phyloP scores from a whole-genome alignment of 805 yeast species.

The Cephaloascus albidus region DNA sequence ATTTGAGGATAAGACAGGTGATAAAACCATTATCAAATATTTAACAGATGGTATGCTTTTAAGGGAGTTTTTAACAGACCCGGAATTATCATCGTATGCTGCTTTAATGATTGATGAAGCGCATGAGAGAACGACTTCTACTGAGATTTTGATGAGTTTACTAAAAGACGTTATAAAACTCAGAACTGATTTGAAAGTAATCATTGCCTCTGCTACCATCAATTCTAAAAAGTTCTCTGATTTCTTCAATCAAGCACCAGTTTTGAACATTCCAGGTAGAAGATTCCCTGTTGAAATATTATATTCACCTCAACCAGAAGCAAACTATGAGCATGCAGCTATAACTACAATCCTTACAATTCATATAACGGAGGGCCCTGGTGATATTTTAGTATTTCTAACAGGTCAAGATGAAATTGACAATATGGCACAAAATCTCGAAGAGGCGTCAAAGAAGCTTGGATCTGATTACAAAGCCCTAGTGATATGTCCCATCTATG shows the following conservation, averaged over 20 bases:
- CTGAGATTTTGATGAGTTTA: slow-evolving; percentile 74
- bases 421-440: slow-evolving; percentile 58
- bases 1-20: slow-evolving; percentile 71
- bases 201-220: slow-evolving; percentile 91
- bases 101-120: slow-evolving; percentile 95
- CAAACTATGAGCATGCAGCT: slow-evolving; percentile 86
- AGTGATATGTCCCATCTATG: slow-evolving; percentile 79
- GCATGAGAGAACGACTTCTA: slow-evolving; percentile 90
- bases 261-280: slow-evolving; percentile 85
- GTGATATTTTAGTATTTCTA: slow-evolving; percentile 83
- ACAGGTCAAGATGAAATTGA: slow-evolving; percentile 98
- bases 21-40: slow-evolving; percentile 69
- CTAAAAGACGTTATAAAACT: slow-evolving; percentile 57
- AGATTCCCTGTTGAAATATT: slow-evolving; percentile 85
- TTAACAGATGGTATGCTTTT: slow-evolving; percentile 95
- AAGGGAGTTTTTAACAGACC: slow-evolving; percentile 75
- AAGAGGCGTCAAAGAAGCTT: slow-evolving; percentile 54
- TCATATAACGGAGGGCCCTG: slow-evolving; percentile 61
- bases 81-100: slow-evolving; percentile 57
- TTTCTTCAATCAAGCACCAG: slow-evolving; percentile 78
- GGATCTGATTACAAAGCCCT: slow-evolving; percentile 54
- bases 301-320: slow-evolving; percentile 81
- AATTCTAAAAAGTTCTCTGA: slow-evolving; percentile 81
- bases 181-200: slow-evolving; percentile 62
- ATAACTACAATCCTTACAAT: slow-evolving; percentile 82